Evolutionary conservation across 1,284 basidiomycete genomes (phyloP).

Genomic region (Puccinia coronata): DNA sequence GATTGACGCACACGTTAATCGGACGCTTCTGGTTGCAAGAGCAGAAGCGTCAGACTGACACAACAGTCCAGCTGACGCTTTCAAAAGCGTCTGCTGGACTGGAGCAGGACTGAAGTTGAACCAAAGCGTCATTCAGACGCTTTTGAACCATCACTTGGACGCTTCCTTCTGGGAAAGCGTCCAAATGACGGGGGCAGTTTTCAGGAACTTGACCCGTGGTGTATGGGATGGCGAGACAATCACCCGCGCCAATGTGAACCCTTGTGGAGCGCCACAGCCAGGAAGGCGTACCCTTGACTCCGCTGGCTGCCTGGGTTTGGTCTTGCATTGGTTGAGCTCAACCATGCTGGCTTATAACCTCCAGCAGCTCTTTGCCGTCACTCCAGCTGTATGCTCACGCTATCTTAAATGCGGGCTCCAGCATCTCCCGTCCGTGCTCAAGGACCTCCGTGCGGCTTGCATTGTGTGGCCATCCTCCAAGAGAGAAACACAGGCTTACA

Average conservation of each 20-base stretch:
- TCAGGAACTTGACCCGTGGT: too few species aligned
- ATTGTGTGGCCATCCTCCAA: neutral
- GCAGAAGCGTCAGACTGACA: too few species aligned
- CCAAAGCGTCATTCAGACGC: too few species aligned
- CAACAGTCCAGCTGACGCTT: too few species aligned
- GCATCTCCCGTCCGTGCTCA: neutral
- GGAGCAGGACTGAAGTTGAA: too few species aligned
- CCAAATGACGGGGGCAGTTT: too few species aligned
- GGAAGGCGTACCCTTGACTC: neutral
- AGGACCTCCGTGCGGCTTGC: neutral
- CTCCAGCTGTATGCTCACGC: neutral
- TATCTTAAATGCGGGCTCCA: neutral
- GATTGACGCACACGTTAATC: too few species aligned
- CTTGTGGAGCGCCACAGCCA: neutral
- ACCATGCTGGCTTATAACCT: neutral
- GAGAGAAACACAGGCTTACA: neutral
- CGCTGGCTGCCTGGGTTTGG: neutral
- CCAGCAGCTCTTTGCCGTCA: neutral
- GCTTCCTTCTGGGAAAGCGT: too few species aligned
- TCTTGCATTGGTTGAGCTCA: neutral
- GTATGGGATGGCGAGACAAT: neutral
- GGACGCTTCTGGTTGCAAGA: too few species aligned
- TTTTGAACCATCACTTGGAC: too few species aligned
- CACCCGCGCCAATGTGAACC: neutral
- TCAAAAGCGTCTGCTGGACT: too few species aligned